Base-by-base conservation (phyloP, 805 yeast genomes). In the Candida sonorensis region DNA sequence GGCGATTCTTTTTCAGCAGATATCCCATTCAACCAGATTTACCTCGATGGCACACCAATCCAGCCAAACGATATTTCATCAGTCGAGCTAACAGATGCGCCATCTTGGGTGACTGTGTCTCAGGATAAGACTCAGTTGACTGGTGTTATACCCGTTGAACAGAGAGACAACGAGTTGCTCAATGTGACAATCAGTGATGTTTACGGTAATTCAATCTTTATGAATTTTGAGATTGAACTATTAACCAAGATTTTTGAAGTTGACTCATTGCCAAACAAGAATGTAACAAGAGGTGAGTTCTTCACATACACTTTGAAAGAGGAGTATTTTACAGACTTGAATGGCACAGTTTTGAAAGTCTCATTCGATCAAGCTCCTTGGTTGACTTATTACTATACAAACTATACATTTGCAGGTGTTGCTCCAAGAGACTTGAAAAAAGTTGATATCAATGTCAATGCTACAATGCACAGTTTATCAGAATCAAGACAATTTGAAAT, bases 371-470 rank as follows among this genome's bases (percentile, higher is more conserved):
- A 57, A 29, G 60, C 66, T 15, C 51, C 55, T 30, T 90, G 97
- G 97, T 62, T 90, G 30, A 45, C 62, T 2, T 87, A 71, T 51
- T 71, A 77, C 53, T 45, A 59, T 27, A 42, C 67, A 9, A 84
- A 81, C 49, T 61, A 70, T 51, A 79, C 94, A 0, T 66, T 90
- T 35, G 54, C 57, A 24, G 98, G 98, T 18, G 50, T 58, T 12
- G 81, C 79, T 14, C 84, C 86, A 3, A 44, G 51, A 5, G 57
- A 65, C 41, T 72, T 77, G 26, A 64, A 66, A 11, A 35, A 42
- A 3, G 37, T 67, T 11, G 30, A 46, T 0, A 60, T 78, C 17
- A 57, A 58, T 2, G 53, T 80, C 19, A 69, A 77, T 14, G 61
- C 58, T 1, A 36, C 51, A 4, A 50, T 57, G 38, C 51, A 57